These are phyloP conservation scores for Ophiocordyceps sinensis DNA, from an alignment of 2,329 filamentous ascomycete species.

Conservation along the genomic window DNA sequence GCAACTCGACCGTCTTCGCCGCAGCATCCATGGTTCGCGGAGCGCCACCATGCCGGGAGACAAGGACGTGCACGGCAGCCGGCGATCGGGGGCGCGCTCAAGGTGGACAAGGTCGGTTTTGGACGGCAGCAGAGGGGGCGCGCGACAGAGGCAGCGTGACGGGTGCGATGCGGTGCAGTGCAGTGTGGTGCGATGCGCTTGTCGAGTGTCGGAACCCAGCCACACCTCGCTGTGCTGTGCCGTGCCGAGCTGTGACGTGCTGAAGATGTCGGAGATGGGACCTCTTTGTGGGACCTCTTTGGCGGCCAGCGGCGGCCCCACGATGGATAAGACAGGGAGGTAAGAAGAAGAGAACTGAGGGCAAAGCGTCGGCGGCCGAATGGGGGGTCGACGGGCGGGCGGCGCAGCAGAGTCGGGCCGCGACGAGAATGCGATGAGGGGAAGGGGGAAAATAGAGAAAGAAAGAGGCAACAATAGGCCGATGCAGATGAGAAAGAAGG, in stretches of 20 bases:
- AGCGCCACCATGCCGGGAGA: slow-evolving; percentile 21
- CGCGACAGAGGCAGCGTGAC: too few species aligned
- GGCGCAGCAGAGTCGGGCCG: background rate
- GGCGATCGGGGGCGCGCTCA: slow-evolving; percentile 7
- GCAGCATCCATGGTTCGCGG: slow-evolving; percentile 41
- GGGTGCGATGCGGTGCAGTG: background rate
- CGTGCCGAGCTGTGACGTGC: too few species aligned
- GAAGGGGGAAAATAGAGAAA: background rate
- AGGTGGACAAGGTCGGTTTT: background rate
- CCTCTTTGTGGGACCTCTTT: too few species aligned
- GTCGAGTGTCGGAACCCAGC: background rate
- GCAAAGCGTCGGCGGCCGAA: too few species aligned
- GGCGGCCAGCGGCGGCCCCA: too few species aligned
- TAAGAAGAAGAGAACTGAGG: too few species aligned
- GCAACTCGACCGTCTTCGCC: slow-evolving; percentile 39
- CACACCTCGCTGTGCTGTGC: background rate
- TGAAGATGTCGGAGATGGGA: too few species aligned
- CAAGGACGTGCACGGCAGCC: slow-evolving; percentile 7
- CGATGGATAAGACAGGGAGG: too few species aligned
- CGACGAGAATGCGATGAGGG: background rate
- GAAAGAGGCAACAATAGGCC: too few species aligned
- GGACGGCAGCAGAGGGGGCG: background rate
- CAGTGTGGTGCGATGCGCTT: background rate
- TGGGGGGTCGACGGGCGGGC: background rate
- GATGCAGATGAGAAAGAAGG: background rate